These are phyloP conservation scores for Macrocybe gigantea DNA, from an alignment of 768 basidiomycete species.

Conservation along the genomic window DNA sequence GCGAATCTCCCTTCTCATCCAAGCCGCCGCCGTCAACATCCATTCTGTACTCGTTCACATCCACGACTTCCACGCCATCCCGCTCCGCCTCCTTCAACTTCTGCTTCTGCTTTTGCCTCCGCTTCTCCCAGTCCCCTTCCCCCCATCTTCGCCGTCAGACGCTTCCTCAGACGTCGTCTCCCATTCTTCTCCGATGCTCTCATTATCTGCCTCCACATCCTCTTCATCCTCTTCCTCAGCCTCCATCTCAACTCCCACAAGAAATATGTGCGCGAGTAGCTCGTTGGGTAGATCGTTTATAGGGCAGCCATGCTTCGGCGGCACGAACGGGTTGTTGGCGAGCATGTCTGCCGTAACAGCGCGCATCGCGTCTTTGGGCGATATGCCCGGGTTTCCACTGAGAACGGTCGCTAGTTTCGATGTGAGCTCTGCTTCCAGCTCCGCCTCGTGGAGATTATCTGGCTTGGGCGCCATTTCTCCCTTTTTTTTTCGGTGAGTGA, in stretches of 20 bases:
- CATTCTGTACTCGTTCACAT: neutral
- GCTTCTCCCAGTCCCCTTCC: conserved; percentile 14
- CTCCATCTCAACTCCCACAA: conserved; percentile 33
- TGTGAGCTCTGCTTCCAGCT: conserved; percentile 19
- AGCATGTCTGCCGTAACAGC: conserved; percentile 30
- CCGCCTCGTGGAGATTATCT: conserved; percentile 11
- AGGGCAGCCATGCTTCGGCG: conserved; percentile 38
- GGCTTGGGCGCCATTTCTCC: conserved; percentile 16
- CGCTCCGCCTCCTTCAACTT: conserved; percentile 12
- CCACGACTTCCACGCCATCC: conserved; percentile 7
- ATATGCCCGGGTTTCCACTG: conserved; percentile 19
- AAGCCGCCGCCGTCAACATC: conserved; percentile 13
- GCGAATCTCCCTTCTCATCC: conserved; percentile 7
- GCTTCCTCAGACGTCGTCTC: conserved; percentile 27
- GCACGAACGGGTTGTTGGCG: conserved; percentile 41
- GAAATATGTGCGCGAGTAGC: conserved; percentile 51
- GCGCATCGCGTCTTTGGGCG: conserved; percentile 20
- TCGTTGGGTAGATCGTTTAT: conserved; percentile 52
- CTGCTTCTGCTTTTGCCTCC: conserved; percentile 10
- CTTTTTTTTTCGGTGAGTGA: too few relatives aligned
- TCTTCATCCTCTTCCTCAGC: conserved; percentile 27
- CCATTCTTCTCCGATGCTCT: conserved; percentile 4
- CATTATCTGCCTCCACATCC: conserved; percentile 28
- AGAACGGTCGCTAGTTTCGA: conserved; percentile 18
- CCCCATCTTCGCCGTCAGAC: conserved; percentile 22